Evolutionary conservation across 225 moss, liverwort and hornwort species (phyloP).

Genomic region (Climacium dendroides): DNA sequence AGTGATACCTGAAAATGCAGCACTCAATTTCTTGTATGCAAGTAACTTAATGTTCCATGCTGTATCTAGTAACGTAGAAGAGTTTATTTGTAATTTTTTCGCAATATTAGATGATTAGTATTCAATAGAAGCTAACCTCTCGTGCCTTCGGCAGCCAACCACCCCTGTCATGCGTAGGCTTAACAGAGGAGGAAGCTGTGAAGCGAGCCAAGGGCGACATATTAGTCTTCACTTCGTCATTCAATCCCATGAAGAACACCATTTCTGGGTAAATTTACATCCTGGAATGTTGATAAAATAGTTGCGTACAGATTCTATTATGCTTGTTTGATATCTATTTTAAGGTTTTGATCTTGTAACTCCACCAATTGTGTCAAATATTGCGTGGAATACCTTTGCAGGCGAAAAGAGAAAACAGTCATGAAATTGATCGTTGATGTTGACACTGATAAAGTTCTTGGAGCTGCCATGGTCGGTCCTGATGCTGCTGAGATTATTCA

Average conservation of each 20-base stretch:
- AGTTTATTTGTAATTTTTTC: not conserved
- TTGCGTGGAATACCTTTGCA: not conserved
- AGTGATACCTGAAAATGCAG: not conserved
- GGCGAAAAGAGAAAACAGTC: constrained; percentile 72
- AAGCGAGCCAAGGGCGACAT: constrained; percentile 32
- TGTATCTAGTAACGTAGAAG: not conserved
- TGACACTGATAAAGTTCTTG: constrained; percentile 62
- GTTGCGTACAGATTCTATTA: not conserved
- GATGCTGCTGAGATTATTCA: constrained; percentile 95
- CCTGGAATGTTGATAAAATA: not conserved
- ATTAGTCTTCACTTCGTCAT: constrained; percentile 60
- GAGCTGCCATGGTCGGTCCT: constrained; percentile 80
- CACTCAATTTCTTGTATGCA: not conserved
- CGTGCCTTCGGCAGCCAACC: constrained; percentile 55
- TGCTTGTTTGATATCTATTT: not conserved
- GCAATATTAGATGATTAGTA: not conserved
- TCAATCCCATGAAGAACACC: constrained; percentile 98
- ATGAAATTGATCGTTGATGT: constrained; percentile 83
- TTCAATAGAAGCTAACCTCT: not conserved
- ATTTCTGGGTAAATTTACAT: constrained; percentile 52
- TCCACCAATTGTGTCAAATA: not conserved
- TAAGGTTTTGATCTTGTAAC: not conserved
- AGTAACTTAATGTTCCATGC: not conserved
- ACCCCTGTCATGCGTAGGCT: constrained; percentile 67
- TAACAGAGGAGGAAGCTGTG: constrained; percentile 57